Conservation (phyloP, 805 yeast genomes). For the Lipomyces mesembrius region DNA sequence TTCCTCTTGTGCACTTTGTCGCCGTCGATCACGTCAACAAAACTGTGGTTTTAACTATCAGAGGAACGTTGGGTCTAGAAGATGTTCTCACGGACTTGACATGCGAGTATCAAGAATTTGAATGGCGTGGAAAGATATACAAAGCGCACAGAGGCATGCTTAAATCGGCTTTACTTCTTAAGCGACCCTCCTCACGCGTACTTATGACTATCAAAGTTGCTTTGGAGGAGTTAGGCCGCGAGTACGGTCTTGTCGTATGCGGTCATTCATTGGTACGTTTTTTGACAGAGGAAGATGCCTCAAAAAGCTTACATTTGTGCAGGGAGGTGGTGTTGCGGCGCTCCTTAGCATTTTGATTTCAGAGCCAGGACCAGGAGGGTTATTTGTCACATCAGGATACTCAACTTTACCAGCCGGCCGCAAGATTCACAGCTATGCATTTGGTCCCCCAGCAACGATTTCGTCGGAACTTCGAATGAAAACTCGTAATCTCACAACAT, state of each 20-base stretch:
- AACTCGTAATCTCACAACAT: slow-evolving; percentile 41
- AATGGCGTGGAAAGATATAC: slow-evolving; percentile 42
- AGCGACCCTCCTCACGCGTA: slow-evolving; percentile 39
- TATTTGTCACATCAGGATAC: slow-evolving; percentile 39
- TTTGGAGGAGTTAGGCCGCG: slow-evolving; percentile 40
- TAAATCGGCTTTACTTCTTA: slow-evolving; percentile 41
- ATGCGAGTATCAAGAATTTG: slow-evolving; percentile 43
- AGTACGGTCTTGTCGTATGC: slow-evolving; percentile 45
- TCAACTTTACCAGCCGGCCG: slow-evolving; percentile 43
- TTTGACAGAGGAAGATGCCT: neutral
- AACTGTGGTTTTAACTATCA: slow-evolving; percentile 44
- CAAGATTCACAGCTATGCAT: slow-evolving; percentile 43
- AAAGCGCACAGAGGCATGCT: slow-evolving; percentile 46
- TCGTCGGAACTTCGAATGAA: slow-evolving; percentile 39
- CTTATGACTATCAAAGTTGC: slow-evolving; percentile 41
- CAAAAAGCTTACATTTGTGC: neutral
- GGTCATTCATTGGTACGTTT: slow-evolving; percentile 43
- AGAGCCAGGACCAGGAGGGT: slow-evolving; percentile 28
- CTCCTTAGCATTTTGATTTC: slow-evolving; percentile 42
- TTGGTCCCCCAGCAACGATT: slow-evolving; percentile 46
- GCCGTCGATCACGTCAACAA: slow-evolving; percentile 44
- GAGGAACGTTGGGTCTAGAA: slow-evolving; percentile 46
- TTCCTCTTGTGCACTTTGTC: slow-evolving; percentile 44
- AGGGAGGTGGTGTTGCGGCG: slow-evolving; percentile 47
- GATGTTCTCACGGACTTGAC: slow-evolving; percentile 45